Percentiles rank a stretch among this genome's conserved stretches.
These are phyloP conservation scores for Exidia glandulosa DNA, from an alignment of 768 basidiomycete genomes.

Conservation along the genomic window DNA sequence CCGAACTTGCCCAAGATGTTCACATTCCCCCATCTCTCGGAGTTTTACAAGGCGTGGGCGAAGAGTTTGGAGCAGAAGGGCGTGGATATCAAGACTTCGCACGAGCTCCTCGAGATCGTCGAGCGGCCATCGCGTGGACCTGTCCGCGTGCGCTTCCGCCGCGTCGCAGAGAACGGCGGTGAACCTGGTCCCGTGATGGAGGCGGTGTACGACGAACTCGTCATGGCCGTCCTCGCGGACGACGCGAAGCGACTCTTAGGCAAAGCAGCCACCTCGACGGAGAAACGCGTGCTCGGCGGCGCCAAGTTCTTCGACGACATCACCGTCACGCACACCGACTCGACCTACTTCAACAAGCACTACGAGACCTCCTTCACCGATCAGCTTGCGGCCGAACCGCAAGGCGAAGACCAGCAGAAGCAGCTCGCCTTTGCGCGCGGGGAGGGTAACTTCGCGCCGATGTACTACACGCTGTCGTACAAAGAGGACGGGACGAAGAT, in stretches of 20 bases:
- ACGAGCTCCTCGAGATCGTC: background rate
- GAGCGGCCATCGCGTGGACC: background rate
- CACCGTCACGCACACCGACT: constrained; percentile 20
- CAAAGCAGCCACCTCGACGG: constrained; percentile 25
- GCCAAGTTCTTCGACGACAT: constrained; percentile 32
- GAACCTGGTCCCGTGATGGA: constrained; percentile 11
- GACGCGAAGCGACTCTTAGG: constrained; percentile 32
- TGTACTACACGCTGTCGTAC: constrained; percentile 38
- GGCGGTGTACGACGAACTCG: constrained; percentile 33
- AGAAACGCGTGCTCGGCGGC: constrained; percentile 29
- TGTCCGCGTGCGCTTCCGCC: constrained; percentile 1
- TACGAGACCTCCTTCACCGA: constrained; percentile 23
- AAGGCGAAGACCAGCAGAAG: constrained; percentile 19
- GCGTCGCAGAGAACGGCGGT: background rate
- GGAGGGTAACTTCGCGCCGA: constrained; percentile 28
- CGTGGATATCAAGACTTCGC: background rate
- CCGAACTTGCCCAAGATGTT: constrained; percentile 26
- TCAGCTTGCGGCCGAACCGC: constrained; percentile 14
- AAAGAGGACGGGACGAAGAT: constrained; percentile 32
- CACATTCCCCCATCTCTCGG: constrained; percentile 23
- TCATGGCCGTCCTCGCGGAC: constrained; percentile 34
- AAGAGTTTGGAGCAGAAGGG: constrained; percentile 13
- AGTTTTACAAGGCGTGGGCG: constrained; percentile 22
- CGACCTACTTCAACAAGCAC: constrained; percentile 27
- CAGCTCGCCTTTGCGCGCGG: constrained; percentile 18